Evolutionary conservation across 2,329 filamentous ascomycete genomes (phyloP), one percentile per base, ranked within the genome.

Genomic region (Ilyonectria robusta): DNA sequence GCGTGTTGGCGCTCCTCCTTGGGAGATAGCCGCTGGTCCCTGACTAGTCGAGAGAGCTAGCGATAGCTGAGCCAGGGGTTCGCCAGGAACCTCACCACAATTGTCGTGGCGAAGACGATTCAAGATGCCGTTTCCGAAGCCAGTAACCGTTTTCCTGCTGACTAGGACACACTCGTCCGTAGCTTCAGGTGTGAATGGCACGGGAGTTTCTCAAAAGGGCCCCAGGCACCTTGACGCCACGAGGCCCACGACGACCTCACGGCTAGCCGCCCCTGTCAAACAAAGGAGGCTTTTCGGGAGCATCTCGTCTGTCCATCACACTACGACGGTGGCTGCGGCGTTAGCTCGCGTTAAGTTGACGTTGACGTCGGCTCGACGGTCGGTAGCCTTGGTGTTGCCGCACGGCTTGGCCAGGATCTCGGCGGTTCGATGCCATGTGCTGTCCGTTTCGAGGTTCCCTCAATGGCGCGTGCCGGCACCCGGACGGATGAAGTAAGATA

Each of bases 161-260:
- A 13, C 50, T 53, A 53, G n/a, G 29, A 53, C 31, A 15, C n/a
- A 53, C 29, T 35, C 19, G 10, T 53, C n/a, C n/a, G 35, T 53
- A 53, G 50, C 31, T 19, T 53, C 31, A 21, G n/a, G 29, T 13
- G 4, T 29, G 17, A 29, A 33, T 19, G 48, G n/a, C 31, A 11
- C 33, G 29, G 37, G 19, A 19, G n/a, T 21, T 35, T 33, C 21
- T 31, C 50, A 19, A 11, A 53, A n/a, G 29, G 44, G n/a, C 50
- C 47, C 13, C 29, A 42, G 40, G 33, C 11, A 11, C 31, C 44
- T 23, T 21, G 31, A 35, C 31, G 29, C 26, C 40, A 6, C 15
- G 7, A 33, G 26, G 26, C 26, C 26, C 26, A 26, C 26, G 26
- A 26, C 26, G 6, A 26, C 26, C 26, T 5, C 26, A 26, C 26